Conservation (phyloP, 176 grass and related monocot species). For the Coix lacrymajobi region DNA sequence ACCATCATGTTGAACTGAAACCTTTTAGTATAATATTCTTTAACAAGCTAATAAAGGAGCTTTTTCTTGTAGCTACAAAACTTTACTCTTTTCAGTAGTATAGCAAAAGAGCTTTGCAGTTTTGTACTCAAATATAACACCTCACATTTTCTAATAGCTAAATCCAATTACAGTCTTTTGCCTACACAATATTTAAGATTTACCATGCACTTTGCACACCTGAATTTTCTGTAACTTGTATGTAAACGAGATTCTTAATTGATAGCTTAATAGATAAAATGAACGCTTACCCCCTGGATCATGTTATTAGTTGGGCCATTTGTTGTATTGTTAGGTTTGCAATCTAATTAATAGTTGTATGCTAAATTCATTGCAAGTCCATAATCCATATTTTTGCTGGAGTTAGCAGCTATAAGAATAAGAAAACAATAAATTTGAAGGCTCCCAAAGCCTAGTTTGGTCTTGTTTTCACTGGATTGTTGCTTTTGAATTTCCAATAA, state of each 20-base stretch:
- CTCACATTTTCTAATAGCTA: neutral
- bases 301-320: neutral
- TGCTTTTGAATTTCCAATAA: neutral
- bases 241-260: neutral
- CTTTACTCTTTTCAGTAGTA: neutral
- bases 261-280: slow-evolving; percentile 2
- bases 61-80: neutral
- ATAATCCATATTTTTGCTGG: neutral
- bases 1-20: neutral
- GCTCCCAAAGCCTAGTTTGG: neutral
- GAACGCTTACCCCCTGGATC: neutral
- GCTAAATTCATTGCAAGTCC: neutral
- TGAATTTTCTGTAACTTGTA: neutral
- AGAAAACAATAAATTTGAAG: neutral
- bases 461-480: neutral
- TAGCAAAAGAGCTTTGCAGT: neutral
- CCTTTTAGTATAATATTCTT: neutral
- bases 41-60: slow-evolving; percentile 1
- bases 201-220: neutral
- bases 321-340: neutral
- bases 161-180: slow-evolving; percentile 2
- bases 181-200: neutral
- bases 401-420: neutral
- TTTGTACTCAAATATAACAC: slow-evolving; percentile 9
- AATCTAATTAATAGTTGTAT: neutral